Evolutionary conservation across 2,329 filamentous ascomycete genomes (phyloP).

Genomic region (Arthrobotrys entomopaga): DNA sequence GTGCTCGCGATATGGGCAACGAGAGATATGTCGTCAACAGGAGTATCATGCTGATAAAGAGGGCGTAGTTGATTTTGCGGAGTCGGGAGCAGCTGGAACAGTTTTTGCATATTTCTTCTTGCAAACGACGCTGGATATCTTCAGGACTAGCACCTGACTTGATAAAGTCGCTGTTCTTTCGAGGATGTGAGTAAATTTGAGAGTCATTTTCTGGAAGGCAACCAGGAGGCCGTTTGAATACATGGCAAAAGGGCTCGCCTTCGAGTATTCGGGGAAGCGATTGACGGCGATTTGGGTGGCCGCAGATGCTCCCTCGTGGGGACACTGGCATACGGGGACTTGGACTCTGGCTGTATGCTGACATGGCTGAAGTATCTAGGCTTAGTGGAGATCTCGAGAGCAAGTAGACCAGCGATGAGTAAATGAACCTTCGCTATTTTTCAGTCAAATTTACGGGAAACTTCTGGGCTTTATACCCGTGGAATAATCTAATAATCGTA

Average conservation of each 20-base stretch:
- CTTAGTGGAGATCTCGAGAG: no score
- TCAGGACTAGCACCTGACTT: constrained; percentile 1
- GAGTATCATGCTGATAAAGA: neutral
- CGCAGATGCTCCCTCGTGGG: neutral
- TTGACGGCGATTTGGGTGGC: neutral
- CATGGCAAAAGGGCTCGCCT: neutral
- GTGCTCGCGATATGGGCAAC: neutral
- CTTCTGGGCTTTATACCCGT: neutral
- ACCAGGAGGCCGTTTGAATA: neutral
- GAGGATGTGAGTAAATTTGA: neutral
- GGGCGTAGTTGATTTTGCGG: neutral
- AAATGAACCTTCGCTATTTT: no score
- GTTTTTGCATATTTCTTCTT: neutral
- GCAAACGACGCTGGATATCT: neutral
- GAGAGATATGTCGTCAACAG: constrained; percentile 9
- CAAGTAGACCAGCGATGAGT: no score
- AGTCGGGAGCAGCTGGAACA: neutral
- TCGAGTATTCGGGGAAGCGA: neutral
- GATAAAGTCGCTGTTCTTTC: constrained; percentile 22
- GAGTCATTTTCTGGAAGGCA: neutral
- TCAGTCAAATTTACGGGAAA: neutral
- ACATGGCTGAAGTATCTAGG: no score
- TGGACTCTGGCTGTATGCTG: constrained; percentile 5
- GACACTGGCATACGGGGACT: neutral
- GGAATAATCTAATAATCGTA: neutral